These are phyloP conservation scores for Sicyos baderoa DNA, from an alignment of 306 rosid genomes.

Conservation along the genomic window DNA sequence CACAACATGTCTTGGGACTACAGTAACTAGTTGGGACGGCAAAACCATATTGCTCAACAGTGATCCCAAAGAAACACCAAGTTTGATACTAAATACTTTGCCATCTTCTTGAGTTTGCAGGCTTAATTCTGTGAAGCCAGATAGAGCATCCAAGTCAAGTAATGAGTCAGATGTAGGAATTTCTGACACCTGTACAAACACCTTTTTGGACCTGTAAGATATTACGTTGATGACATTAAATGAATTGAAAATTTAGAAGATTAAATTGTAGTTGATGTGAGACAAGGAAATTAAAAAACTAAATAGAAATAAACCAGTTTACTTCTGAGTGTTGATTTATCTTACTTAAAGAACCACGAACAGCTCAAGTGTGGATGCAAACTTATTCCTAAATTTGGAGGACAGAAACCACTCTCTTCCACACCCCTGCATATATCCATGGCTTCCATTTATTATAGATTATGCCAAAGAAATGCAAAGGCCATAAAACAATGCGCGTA, in stretches of 20 bases:
- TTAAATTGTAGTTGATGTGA: background rate
- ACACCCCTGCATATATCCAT: slow-evolving; percentile 47
- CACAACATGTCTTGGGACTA: slow-evolving; percentile 83
- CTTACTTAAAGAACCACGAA: slow-evolving; percentile 91
- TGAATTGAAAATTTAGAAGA: slow-evolving; percentile 21
- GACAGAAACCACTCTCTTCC: slow-evolving; percentile 33
- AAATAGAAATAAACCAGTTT: background rate
- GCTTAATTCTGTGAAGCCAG: slow-evolving; percentile 84
- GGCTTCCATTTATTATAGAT: slow-evolving; percentile 22
- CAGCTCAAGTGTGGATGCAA: slow-evolving; percentile 58
- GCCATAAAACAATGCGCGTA: slow-evolving; percentile 19
- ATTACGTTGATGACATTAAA: slow-evolving; percentile 19
- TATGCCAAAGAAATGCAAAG: background rate
- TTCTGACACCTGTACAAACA: slow-evolving; percentile 50
- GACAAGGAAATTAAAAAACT: slow-evolving; percentile 19
- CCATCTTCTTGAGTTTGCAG: slow-evolving; percentile 55
- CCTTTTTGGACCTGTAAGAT: slow-evolving; percentile 53
- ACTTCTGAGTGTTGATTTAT: slow-evolving; percentile 7
- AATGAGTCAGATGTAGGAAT: slow-evolving; percentile 57
- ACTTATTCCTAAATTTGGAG: slow-evolving; percentile 57
- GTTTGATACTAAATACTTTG: slow-evolving; percentile 48
- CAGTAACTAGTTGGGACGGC: slow-evolving; percentile 68
- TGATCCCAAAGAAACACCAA: slow-evolving; percentile 80
- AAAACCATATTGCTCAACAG: slow-evolving; percentile 41
- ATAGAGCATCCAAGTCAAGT: slow-evolving; percentile 72